A percentile compares a stretch with the other conserved stretches of the same genome.
These are phyloP conservation scores for Porcisia deanei DNA, from an alignment of 208 protist genomes.

Conservation along the genomic window DNA sequence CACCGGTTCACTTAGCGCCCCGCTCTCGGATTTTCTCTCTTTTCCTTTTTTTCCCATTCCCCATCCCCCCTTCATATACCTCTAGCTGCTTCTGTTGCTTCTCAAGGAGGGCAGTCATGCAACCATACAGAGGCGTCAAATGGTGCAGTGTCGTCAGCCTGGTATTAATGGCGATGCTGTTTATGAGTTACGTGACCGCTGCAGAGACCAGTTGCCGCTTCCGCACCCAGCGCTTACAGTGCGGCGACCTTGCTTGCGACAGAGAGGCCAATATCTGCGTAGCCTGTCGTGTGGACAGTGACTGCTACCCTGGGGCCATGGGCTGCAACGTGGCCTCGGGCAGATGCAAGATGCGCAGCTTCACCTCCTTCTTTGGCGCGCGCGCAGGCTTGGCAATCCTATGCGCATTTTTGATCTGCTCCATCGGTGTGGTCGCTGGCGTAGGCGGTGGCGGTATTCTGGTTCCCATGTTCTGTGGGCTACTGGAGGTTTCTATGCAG, in stretches of 20 bases:
- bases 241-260: constrained; percentile 62
- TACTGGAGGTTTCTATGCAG: constrained; percentile 63
- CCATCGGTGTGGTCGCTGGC: constrained; percentile 76
- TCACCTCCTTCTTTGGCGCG: constrained; percentile 34
- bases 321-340: constrained; percentile 35
- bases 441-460: constrained; percentile 87
- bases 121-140: background rate
- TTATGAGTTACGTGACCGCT: constrained; percentile 8
- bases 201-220: constrained; percentile 38
- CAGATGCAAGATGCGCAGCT: constrained; percentile 48
- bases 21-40: background rate
- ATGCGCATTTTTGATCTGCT: constrained; percentile 51
- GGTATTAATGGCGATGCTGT: constrained; percentile 8
- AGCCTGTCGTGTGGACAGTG: constrained; percentile 36
- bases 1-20: background rate
- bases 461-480: constrained; percentile 70
- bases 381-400: constrained; percentile 51
- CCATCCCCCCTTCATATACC: background rate
- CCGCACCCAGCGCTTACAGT: constrained; percentile 69
- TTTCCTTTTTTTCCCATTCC: background rate
- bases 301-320: constrained; percentile 76
- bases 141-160: background rate
- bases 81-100: background rate
- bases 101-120: constrained; percentile 3
- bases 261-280: constrained; percentile 40